Evolutionary conservation across 2,329 filamentous ascomycete species (phyloP), one percentile per base, ranked within the genome.

Genomic region (Exophiala xenobiotica): DNA sequence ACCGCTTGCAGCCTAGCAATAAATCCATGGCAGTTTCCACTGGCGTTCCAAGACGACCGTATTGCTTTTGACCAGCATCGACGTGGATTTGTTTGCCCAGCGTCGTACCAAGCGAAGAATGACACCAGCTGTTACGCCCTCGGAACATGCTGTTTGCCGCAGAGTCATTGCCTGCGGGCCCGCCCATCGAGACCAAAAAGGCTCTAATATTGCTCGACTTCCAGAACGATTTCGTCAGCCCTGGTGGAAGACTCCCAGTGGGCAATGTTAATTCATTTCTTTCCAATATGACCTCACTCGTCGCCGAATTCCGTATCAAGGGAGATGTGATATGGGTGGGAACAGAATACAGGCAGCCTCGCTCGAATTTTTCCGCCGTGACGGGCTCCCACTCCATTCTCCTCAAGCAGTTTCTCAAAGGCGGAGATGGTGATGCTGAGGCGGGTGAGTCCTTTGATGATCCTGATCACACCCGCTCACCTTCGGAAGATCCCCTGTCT

Each of bases 301-400:
- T 85, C 35, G 78, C 80, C 8, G 79, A 79, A 12, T 96, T 97
- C 64, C 88, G 92, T 57, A 74, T 79, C 41, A 77, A 79, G 20
- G 86, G 86, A 22, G 79, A 84, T 63, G 80, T 97, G 23, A 83
- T 97, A 63, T 97, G 91, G 91, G 81, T 95, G 23, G 85, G 85
- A 51, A 90, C 87, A 35, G 77, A 86, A 58, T 93, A 87, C 63
- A 81, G 84, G 46, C 72, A 75, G n/a, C 77, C 78, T 24, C 79
- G 85, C 24, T 72, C 80, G 3, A 70, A 78, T 20, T 76, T 81
- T 40, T 78, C 78, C 46, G 68, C 70, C 31, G 70, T 73, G 11
- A 74, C 71, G 23, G 76, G 76, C 42, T 73, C 73, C 57, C 70
- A 75, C 64, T 64, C 70, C 23, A 62, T 63, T 18, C 37, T 63